phyloP scores from a whole-genome alignment of 495 filamentous ascomycete genomes.

The Parachaetomium inaequale region DNA sequence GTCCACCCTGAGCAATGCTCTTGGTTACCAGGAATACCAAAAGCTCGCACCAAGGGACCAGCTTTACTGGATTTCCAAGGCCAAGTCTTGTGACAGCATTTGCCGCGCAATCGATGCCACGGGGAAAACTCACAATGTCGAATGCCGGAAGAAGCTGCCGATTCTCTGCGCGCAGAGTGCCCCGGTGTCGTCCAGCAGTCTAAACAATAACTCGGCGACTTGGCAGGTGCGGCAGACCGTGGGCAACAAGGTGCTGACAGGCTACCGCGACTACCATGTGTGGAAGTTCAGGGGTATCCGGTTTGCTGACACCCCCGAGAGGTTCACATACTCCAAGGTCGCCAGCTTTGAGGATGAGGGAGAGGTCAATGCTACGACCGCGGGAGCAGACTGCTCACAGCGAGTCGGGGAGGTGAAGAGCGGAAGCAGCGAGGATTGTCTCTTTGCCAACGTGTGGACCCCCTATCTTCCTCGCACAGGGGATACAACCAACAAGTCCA shows the following conservation, averaged over 20 bases:
- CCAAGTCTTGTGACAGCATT: slow-evolving; percentile 8
- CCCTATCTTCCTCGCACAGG: slow-evolving; percentile 32
- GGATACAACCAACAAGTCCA: background rate
- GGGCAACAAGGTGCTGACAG: slow-evolving; percentile 33
- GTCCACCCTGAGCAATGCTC: slow-evolving; percentile 27
- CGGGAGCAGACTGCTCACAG: slow-evolving; percentile 35
- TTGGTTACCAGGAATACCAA: slow-evolving; percentile 33
- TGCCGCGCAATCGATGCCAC: slow-evolving; percentile 31
- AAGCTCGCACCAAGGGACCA: slow-evolving; percentile 24
- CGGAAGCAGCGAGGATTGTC: slow-evolving; percentile 37
- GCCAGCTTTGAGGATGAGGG: slow-evolving; percentile 20
- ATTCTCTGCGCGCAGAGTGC: slow-evolving; percentile 40
- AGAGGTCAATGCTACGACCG: slow-evolving; percentile 23
- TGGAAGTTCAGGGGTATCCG: slow-evolving; percentile 44
- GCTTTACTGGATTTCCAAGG: slow-evolving; percentile 38
- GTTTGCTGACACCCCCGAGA: slow-evolving; percentile 36
- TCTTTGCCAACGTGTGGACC: slow-evolving; percentile 44
- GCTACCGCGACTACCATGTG: slow-evolving; percentile 38
- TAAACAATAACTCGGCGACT: slow-evolving; percentile 27
- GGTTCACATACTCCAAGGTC: slow-evolving; percentile 35
- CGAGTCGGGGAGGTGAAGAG: slow-evolving; percentile 30
- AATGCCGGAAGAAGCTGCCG: slow-evolving; percentile 26
- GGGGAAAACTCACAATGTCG: slow-evolving; percentile 22
- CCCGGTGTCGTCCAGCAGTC: slow-evolving; percentile 28
- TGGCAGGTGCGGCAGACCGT: slow-evolving; percentile 34